phyloP scores from a whole-genome alignment of 208 protist genomes.

The Naegleria fowleri region DNA sequence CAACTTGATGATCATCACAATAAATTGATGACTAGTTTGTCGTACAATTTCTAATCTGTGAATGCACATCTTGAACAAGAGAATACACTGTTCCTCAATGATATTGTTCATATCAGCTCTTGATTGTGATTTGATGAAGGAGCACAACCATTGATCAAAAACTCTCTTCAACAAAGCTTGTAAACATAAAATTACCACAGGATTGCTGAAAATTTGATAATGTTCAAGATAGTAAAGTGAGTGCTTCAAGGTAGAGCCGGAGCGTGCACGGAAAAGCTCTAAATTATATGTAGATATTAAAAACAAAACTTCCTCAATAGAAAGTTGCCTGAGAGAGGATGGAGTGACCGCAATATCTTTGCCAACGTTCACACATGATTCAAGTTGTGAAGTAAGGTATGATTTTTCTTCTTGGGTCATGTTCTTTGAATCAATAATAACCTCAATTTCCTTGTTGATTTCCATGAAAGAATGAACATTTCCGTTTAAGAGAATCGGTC shows the following conservation, averaged over 20 bases:
- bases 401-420: not conserved
- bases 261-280: not conserved
- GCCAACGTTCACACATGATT: not conserved
- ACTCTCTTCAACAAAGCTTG: not conserved
- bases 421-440: not conserved
- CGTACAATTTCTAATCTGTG: not conserved
- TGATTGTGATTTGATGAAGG: not conserved
- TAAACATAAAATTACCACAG: not conserved
- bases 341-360: not conserved
- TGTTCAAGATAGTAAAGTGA: not conserved
- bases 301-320: not conserved
- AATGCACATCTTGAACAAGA: not conserved
- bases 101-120: not conserved
- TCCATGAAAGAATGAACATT: not conserved
- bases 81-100: not conserved
- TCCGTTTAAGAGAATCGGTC: not conserved
- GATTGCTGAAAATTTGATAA: not conserved
- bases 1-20: not conserved
- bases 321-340: not conserved
- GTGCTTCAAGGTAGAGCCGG: not conserved
- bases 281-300: constrained; percentile 2
- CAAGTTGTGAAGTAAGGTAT: not conserved
- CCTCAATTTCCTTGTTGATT: not conserved
- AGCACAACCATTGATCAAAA: not conserved
- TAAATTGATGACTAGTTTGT: not conserved